phyloP scores from a whole-genome alignment of 163 green algal species.

The Chloromonas sp. region DNA sequence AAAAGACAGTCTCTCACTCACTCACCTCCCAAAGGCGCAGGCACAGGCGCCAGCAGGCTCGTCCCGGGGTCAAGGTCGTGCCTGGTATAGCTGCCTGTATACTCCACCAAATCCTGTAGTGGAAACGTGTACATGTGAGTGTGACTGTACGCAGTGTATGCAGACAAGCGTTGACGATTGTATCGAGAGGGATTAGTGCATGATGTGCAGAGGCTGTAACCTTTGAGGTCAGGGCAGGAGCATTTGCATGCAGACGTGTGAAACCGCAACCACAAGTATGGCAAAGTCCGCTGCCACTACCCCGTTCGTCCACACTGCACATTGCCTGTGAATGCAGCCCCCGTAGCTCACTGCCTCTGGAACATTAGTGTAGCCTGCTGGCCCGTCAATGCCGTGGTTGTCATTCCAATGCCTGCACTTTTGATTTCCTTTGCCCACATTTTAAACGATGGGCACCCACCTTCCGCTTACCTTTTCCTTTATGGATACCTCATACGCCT shows the following conservation, averaged over 20 bases:
- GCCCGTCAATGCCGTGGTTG: too few species aligned
- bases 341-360: too few species aligned
- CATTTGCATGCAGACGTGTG: too few species aligned
- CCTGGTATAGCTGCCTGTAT: background rate
- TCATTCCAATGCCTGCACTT: too few species aligned
- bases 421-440: too few species aligned
- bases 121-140: too few species aligned
- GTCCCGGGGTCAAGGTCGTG: constrained; percentile 72
- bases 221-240: background rate
- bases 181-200: background rate
- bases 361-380: too few species aligned
- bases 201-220: background rate
- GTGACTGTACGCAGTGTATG: too few species aligned
- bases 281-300: background rate
- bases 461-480: constrained; percentile 3
- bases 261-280: background rate
- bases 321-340: background rate
- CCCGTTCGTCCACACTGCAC: background rate
- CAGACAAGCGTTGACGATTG: too few species aligned
- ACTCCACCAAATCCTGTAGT: constrained; percentile 32
- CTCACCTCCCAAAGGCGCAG: constrained; percentile 35
- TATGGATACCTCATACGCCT: constrained; percentile 77
- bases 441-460: too few species aligned
- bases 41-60: constrained; percentile 75
- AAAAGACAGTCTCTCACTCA: too few species aligned